Conservation (phyloP, 495 filamentous ascomycete genomes). For the Podospora fimiseda region DNA sequence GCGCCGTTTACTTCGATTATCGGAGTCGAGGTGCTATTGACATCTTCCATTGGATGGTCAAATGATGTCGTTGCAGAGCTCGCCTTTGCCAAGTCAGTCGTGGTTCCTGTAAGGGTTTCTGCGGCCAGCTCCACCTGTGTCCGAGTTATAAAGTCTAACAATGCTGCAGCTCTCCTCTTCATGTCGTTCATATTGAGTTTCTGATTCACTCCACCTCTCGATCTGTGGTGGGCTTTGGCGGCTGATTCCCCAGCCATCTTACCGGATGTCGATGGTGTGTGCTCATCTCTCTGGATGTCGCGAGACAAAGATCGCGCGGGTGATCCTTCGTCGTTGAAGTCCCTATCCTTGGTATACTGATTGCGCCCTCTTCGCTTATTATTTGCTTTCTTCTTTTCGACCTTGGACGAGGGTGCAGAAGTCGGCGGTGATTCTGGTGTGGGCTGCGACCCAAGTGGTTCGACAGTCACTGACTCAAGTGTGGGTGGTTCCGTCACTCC, state of each 20-base stretch:
- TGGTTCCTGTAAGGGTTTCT: conserved; percentile 23
- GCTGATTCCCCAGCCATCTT: conserved; percentile 12
- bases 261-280: conserved; percentile 17
- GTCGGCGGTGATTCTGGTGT: conserved; percentile 51
- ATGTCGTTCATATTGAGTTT: conserved; percentile 88
- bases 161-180: conserved; percentile 74
- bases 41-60: background rate
- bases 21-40: conserved; percentile 1
- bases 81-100: conserved; percentile 20
- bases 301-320: conserved; percentile 62
- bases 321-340: conserved; percentile 61
- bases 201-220: conserved; percentile 42
- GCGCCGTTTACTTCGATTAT: background rate
- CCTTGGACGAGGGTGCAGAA: conserved; percentile 17
- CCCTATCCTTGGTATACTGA: conserved; percentile 76
- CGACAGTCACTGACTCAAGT: conserved; percentile 13
- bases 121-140: conserved; percentile 85
- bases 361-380: conserved; percentile 77
- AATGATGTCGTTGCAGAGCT: conserved; percentile 1
- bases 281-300: conserved; percentile 44
- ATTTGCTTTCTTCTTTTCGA: conserved; percentile 35
- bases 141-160: conserved; percentile 83
- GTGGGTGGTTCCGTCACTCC: conserved; percentile 22
- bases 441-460: conserved; percentile 29
- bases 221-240: conserved; percentile 28